A percentile compares a stretch with the other conserved stretches of the same genome.
These are phyloP conservation scores for Multifurca ochricompacta DNA, from an alignment of 768 basidiomycete genomes.

Conservation along the genomic window DNA sequence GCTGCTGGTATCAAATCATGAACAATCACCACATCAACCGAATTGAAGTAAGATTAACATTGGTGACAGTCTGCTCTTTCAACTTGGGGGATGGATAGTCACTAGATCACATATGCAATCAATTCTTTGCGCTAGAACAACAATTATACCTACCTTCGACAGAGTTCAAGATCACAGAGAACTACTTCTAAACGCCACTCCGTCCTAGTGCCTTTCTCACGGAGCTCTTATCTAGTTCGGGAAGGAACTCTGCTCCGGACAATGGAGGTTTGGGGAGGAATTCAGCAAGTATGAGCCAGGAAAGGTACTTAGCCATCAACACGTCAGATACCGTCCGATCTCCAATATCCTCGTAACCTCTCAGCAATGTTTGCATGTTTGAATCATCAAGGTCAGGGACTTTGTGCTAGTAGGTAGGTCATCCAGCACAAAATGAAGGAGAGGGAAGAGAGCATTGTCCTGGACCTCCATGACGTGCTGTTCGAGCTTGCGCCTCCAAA, in stretches of 20 bases:
- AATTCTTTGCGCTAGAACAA: no score
- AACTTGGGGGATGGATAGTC: no score
- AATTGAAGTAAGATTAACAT: background rate
- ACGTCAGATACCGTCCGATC: slow-evolving; percentile 59
- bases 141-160: background rate
- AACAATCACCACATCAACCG: background rate
- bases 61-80: no score
- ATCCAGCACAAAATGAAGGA: slow-evolving; percentile 95
- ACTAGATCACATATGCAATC: no score
- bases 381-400: slow-evolving; percentile 83
- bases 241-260: slow-evolving; percentile 37
- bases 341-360: slow-evolving; percentile 30
- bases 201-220: slow-evolving; percentile 59
- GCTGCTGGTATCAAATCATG: background rate
- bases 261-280: slow-evolving; percentile 61
- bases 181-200: slow-evolving; percentile 36
- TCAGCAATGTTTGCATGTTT: slow-evolving; percentile 65
- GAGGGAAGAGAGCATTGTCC: slow-evolving; percentile 95
- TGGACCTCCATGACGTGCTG: slow-evolving; percentile 90
- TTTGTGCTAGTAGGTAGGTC: slow-evolving; percentile 96
- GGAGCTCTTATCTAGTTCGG: slow-evolving; percentile 34
- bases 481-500: slow-evolving; percentile 89
- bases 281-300: slow-evolving; percentile 82
- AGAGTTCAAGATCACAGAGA: background rate
- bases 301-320: slow-evolving; percentile 80